phyloP scores from a whole-genome alignment of 140 eudicot genomes.

The Ambrosia hybrid region DNA sequence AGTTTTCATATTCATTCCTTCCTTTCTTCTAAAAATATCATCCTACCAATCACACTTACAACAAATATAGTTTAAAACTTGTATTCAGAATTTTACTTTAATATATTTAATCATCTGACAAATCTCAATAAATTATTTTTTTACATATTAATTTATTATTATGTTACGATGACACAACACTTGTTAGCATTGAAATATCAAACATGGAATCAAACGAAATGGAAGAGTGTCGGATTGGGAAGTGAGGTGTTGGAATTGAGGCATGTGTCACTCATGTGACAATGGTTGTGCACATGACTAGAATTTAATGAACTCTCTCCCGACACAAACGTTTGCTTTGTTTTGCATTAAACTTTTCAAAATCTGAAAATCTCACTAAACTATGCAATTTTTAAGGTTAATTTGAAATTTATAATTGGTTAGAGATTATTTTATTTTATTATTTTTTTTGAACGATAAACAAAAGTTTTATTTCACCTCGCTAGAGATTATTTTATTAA shows the following conservation, averaged over 20 bases:
- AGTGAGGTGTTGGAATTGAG: conserved; percentile 30
- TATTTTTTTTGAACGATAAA: too few relatives aligned
- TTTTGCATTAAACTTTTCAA: conserved; percentile 27
- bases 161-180: conserved; percentile 31
- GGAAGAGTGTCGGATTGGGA: conserved; percentile 27
- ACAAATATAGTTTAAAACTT: neutral
- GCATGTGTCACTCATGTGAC: conserved; percentile 43
- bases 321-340: conserved; percentile 21
- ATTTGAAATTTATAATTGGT: neutral
- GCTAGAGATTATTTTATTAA: too few relatives aligned
- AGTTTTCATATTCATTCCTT: neutral
- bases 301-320: conserved; percentile 25
- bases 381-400: conserved; percentile 3
- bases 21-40: neutral
- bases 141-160: neutral
- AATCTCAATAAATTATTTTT: neutral
- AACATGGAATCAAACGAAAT: conserved; percentile 23
- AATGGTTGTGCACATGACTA: conserved; percentile 32
- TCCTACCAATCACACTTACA: neutral
- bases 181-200: conserved; percentile 19
- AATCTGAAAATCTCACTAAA: conserved; percentile 4
- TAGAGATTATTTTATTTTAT: too few relatives aligned
- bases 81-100: neutral
- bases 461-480: too few relatives aligned
- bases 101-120: neutral